These are phyloP conservation scores for Mycosphaerella sp. DNA, from an alignment of 2,329 filamentous ascomycete species.

Conservation along the genomic window DNA sequence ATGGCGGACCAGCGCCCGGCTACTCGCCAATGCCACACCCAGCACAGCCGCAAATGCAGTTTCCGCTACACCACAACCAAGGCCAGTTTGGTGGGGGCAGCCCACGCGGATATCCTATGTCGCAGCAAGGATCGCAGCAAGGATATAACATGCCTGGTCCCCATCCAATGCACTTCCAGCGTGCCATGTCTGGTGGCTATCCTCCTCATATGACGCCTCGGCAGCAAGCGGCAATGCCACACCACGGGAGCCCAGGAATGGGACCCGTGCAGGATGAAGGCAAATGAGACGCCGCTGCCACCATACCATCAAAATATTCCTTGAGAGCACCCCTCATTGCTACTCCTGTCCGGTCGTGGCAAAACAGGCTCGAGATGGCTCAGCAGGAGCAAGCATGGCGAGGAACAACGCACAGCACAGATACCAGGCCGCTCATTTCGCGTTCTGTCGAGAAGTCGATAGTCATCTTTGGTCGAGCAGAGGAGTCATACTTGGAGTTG, in stretches of 20 bases:
- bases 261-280: constrained; percentile 27
- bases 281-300: constrained; percentile 22
- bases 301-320: not conserved
- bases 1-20: constrained; percentile 55
- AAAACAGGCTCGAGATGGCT: too few relatives aligned
- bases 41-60: constrained; percentile 58
- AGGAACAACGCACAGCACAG: too few relatives aligned
- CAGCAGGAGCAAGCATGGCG: too few relatives aligned
- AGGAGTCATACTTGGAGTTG: too few relatives aligned
- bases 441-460: too few relatives aligned
- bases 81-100: constrained; percentile 68
- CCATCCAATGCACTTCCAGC: constrained; percentile 26
- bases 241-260: constrained; percentile 30
- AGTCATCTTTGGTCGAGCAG: too few relatives aligned
- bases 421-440: too few relatives aligned
- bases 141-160: constrained; percentile 49
- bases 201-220: constrained; percentile 35
- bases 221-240: constrained; percentile 30
- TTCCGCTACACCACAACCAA: constrained; percentile 22
- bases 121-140: constrained; percentile 87
- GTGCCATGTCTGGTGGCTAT: constrained; percentile 30
- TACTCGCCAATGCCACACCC: constrained; percentile 60
- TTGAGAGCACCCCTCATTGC: not conserved
- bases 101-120: constrained; percentile 85
- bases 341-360: not conserved